Base-by-base conservation (phyloP, 371 early-diverging fungal genomes). In the Capillidium heterosporum region DNA sequence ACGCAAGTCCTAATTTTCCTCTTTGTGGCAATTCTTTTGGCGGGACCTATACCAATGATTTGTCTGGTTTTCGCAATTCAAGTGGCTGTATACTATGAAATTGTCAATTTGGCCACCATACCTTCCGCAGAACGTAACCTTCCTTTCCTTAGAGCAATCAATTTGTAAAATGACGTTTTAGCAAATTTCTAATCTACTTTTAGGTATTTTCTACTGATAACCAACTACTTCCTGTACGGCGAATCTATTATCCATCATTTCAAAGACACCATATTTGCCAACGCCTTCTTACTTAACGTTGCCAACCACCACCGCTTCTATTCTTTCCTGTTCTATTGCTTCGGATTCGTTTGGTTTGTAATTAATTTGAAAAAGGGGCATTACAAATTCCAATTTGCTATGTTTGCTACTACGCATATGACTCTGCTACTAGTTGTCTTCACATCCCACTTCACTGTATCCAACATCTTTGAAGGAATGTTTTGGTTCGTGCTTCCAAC, bases 331-430 rank as follows among this genome's bases (percentile, higher is more conserved):
- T 71, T 93, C 48, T 96, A 94, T 65, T 70, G 82, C 56, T 61
- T 87, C 51, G 91, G 95, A 4, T 84, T 99, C 56, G 85, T 95
- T 11, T 77, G 85, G 61, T 99, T 97, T 73, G 91, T 98, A 21
- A 64, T 83, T 58, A 91, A 87, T 63, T 73, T 99, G 57, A 84
- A 84, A 66, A 91, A 88, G 72, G 89, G 89, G 8, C 82, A 80
- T 57, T 87, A 87, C 62, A 72, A 74, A 46, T 80, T 82, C 66
- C 98, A 98, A 70, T 87, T 99, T 69, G 71, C 82, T 0, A 88
- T 91, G 63, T 95, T 98, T 66, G 89, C 89, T 24, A 87, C 93
- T 85, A 91, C 91, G 1, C 95, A 98, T 65, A 91, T 98, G 88
- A 80, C 91, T 1, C 70, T 94, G 57, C 68, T 94, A 32, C 65